Conservation (phyloP, 176 grass and related monocot species). For the Pharus latifolius region DNA sequence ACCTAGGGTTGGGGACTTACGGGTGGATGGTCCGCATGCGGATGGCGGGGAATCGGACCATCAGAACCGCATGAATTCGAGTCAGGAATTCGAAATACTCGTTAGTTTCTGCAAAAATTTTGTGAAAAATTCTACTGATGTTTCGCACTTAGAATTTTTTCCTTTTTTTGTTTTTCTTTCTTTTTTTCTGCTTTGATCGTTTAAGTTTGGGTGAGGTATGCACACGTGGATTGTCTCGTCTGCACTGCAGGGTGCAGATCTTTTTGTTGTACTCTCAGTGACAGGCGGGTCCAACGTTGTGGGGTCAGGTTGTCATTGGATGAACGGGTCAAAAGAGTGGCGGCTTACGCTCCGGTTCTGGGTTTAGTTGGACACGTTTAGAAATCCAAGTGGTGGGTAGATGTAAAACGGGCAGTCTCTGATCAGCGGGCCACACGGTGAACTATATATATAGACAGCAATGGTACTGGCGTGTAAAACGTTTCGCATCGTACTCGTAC, state of each 20-base stretch:
- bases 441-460: too few relatives aligned
- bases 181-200: background rate
- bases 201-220: background rate
- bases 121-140: background rate
- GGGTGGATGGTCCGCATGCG: background rate
- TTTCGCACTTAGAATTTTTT: background rate
- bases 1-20: background rate
- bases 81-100: background rate
- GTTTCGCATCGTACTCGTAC: too few relatives aligned
- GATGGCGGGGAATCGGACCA: background rate
- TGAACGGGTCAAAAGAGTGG: background rate
- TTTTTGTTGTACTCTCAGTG: background rate
- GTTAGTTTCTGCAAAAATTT: background rate
- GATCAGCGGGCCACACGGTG: too few relatives aligned
- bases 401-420: too few relatives aligned
- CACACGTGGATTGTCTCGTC: background rate
- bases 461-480: too few relatives aligned
- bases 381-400: background rate
- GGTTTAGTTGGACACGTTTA: conserved; percentile 4
- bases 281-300: background rate
- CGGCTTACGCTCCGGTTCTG: background rate
- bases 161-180: background rate
- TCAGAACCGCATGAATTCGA: conserved; percentile 10
- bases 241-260: background rate
- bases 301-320: background rate